These are phyloP conservation scores for Pythium aquatile DNA, from an alignment of 352 stramenopile genomes.

Conservation along the genomic window DNA sequence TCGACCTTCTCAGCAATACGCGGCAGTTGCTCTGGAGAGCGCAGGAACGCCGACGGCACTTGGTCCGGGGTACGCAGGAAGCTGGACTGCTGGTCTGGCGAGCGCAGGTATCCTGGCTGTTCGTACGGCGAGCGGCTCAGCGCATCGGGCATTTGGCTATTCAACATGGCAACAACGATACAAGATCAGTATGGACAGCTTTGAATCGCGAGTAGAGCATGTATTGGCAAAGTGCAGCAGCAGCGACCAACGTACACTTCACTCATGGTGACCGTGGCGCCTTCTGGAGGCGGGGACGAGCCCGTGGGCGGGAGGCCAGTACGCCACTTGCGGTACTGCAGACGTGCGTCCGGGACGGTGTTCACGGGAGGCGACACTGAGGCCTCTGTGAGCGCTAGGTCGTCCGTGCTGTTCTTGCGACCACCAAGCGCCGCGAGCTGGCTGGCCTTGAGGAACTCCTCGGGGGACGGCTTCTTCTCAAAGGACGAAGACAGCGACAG, in stretches of 20 bases:
- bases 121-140: constrained; percentile 67
- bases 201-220: neutral
- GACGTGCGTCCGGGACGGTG: constrained; percentile 59
- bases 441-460: constrained; percentile 23
- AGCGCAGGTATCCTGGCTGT: constrained; percentile 33
- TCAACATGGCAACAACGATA: neutral
- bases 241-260: constrained; percentile 43
- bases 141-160: constrained; percentile 40
- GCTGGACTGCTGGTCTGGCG: constrained; percentile 14
- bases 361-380: constrained; percentile 43
- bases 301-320: constrained; percentile 35
- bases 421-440: constrained; percentile 8
- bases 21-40: constrained; percentile 51
- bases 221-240: neutral
- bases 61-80: constrained; percentile 7
- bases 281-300: constrained; percentile 5
- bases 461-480: constrained; percentile 22
- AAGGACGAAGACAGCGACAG: constrained; percentile 22
- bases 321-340: constrained; percentile 82
- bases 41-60: constrained; percentile 22
- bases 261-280: constrained; percentile 40
- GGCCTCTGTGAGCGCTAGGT: constrained; percentile 51
- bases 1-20: constrained; percentile 71
- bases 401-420: constrained; percentile 65
- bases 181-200: neutral